Conservation (phyloP, 495 filamentous ascomycete genomes). For the Hypoxylon perforatum region DNA sequence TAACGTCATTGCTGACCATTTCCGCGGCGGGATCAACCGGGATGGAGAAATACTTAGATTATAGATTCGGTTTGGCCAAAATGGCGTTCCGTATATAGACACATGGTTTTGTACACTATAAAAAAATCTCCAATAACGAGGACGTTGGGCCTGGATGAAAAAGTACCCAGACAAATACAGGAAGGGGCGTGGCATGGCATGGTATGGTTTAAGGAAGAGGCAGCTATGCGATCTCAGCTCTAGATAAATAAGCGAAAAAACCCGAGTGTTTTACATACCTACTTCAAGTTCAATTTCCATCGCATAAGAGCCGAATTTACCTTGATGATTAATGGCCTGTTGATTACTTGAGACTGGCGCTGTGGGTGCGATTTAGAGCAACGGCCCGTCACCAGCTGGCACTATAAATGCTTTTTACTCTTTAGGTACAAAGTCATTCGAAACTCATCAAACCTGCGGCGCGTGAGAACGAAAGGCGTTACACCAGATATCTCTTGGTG, state of each 20-base stretch:
- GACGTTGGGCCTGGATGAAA: not conserved
- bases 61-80: constrained; percentile 26
- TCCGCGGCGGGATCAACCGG: constrained; percentile 69
- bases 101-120: constrained; percentile 6
- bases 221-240: constrained; percentile 9
- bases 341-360: no score
- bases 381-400: constrained; percentile 20
- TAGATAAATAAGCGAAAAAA: not conserved
- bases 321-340: no score
- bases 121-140: not conserved
- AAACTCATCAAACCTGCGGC: not conserved
- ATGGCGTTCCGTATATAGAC: constrained; percentile 6
- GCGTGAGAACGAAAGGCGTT: not conserved
- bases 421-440: not conserved
- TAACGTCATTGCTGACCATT: constrained; percentile 78
- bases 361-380: no score
- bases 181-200: not conserved
- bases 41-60: constrained; percentile 56
- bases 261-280: not conserved
- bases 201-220: not conserved
- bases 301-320: no score
- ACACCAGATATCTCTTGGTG: no score
- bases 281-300: not conserved
- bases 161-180: not conserved
- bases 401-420: constrained; percentile 1